Evolutionary conservation across 495 filamentous ascomycete genomes (phyloP), one percentile per base, ranked within the genome.

Genomic region (Penicillium silybi): DNA sequence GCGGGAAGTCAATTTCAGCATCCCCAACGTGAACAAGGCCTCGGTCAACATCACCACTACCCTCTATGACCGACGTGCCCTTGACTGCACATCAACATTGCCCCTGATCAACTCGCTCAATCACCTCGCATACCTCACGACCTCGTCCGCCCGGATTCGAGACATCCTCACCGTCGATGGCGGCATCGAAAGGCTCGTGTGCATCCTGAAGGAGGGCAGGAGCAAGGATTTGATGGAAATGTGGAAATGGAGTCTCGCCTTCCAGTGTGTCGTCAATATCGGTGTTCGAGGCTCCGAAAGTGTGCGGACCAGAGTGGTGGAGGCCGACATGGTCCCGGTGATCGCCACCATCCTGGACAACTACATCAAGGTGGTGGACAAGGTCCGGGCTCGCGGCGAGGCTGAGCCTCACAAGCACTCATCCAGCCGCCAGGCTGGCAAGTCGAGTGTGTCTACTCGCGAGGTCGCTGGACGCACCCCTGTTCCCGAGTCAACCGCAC

Each of bases 181-280:
- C 68, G 93, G 93, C 42, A 89, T 97, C 62, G 93, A 98, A 78
- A 72, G 92, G 56, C 74, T 98, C 56, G 90, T 98, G 65, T 95
- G 89, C 80, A 97, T 98, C 66, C 82, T 98, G 63, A 98, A 98
- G 73, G 88, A 93, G 68, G 93, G 93, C 55, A 80, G 91, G 66
- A 95, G 89, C 65, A 90, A 90, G 75, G 91, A 97, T 68, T 83
- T 96, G 85, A 96, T 97, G 92, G 92, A 96, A 64, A 95, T 95
- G 88, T 98, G 93, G 95, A 97, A 97, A 75, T 98, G 93, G 93
- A 98, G 96, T 63, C 79, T 98, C 46, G 93, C 93, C 39, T 97
- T 98, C 64, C 93, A 97, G 64, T 97, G 95, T 67, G 92, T 97
- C 26, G 91, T 97, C 64, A 98, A 98, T 67, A 97, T 98, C 64